phyloP scores from a whole-genome alignment of 768 basidiomycete genomes.

The Infundibulicybe gibba region DNA sequence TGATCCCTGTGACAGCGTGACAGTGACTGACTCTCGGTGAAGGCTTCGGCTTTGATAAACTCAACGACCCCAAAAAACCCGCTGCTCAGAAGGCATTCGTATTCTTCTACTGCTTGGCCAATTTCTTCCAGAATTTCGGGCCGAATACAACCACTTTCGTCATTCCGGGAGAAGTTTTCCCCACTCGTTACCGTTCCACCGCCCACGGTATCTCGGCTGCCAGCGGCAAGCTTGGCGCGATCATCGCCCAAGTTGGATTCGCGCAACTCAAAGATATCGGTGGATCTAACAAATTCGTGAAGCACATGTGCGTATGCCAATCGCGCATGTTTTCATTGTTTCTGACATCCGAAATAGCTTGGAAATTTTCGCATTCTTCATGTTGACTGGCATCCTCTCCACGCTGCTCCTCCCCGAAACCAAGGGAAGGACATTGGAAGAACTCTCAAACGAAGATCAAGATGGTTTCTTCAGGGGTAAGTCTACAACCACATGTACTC shows the following conservation, averaged over 20 bases:
- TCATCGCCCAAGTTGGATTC: slow-evolving; percentile 79
- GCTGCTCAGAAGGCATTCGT: slow-evolving; percentile 58
- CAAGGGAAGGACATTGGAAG: slow-evolving; percentile 61
- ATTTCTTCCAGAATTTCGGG: slow-evolving; percentile 90
- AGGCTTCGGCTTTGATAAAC: slow-evolving; percentile 68
- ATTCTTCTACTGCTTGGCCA: slow-evolving; percentile 82
- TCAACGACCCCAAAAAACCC: slow-evolving; percentile 32
- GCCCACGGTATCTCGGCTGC: slow-evolving; percentile 85
- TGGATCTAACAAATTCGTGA: slow-evolving; percentile 55
- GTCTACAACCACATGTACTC: neutral
- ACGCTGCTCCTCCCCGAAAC: slow-evolving; percentile 82
- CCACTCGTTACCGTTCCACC: slow-evolving; percentile 85
- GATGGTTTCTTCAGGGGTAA: slow-evolving; percentile 48
- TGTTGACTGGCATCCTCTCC: slow-evolving; percentile 82
- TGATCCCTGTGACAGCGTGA: neutral
- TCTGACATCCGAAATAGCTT: slow-evolving; percentile 35
- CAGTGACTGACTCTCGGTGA: slow-evolving; percentile 2
- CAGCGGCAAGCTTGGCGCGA: slow-evolving; percentile 79
- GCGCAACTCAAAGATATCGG: slow-evolving; percentile 64
- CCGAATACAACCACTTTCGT: slow-evolving; percentile 81
- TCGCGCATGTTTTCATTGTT: neutral
- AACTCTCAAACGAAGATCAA: slow-evolving; percentile 71
- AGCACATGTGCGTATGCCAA: slow-evolving; percentile 57
- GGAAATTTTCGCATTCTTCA: slow-evolving; percentile 82
- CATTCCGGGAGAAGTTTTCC: slow-evolving; percentile 81